Evolutionary conservation across 805 yeast genomes (phyloP).

Genomic region (Allodekkera sacchari): DNA sequence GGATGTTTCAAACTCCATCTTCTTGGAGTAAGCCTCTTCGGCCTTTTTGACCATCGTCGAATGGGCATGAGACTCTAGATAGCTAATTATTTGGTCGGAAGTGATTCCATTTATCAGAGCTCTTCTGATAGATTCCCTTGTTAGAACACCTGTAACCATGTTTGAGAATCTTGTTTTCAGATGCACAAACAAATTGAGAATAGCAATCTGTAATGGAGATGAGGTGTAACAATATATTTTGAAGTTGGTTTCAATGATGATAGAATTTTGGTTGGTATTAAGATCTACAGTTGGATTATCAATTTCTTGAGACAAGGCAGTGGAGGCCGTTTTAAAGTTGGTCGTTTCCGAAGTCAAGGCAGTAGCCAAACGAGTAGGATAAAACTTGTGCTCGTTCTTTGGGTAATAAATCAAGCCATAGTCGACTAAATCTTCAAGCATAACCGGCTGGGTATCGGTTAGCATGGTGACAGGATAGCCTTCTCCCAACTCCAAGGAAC

Average conservation of each 20-base stretch:
- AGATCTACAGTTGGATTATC: conserved; percentile 17
- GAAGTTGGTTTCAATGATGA: conserved; percentile 90
- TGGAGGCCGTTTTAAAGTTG: conserved; percentile 62
- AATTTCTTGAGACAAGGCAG: conserved; percentile 65
- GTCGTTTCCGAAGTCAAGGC: conserved; percentile 80
- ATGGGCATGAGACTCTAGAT: conserved; percentile 87
- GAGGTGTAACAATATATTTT: conserved; percentile 88
- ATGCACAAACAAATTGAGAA: conserved; percentile 80
- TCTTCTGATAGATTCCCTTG: conserved; percentile 81
- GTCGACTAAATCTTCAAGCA: conserved; percentile 85
- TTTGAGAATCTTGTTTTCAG: conserved; percentile 78
- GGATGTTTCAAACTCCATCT: conserved; percentile 52
- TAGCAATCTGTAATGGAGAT: conserved; percentile 91
- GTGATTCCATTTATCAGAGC: conserved; percentile 88
- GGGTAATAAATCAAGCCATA: conserved; percentile 74
- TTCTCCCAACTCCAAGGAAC: conserved; percentile 85
- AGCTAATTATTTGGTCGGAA: conserved; percentile 87
- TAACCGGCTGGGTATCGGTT: conserved; percentile 70
- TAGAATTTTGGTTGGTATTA: conserved; percentile 42
- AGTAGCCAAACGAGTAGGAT: conserved; percentile 87
- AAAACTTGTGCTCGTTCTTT: conserved; percentile 36
- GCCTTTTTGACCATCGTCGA: conserved; percentile 78
- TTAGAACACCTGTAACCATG: conserved; percentile 88
- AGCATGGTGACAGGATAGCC: conserved; percentile 68
- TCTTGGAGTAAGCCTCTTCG: conserved; percentile 58